phyloP scores from a whole-genome alignment of 805 yeast species.

The Barnettozyma sucrosica region DNA sequence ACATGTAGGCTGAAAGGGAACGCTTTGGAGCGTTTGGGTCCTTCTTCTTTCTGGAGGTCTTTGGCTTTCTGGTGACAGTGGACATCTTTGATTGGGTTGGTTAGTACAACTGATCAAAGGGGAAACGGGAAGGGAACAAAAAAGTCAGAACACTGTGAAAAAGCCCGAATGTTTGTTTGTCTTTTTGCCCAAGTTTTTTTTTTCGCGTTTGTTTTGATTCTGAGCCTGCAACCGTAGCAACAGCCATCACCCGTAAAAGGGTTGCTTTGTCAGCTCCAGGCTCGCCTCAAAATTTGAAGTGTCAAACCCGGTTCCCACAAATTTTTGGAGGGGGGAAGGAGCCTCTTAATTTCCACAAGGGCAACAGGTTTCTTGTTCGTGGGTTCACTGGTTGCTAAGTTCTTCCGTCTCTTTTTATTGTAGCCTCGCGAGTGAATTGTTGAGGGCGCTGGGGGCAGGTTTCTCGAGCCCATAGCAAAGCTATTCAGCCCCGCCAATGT shows the following conservation, averaged over 20 bases:
- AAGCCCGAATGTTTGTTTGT: not conserved
- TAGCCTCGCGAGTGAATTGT: not conserved
- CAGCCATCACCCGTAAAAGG: not conserved
- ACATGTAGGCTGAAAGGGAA: constrained; percentile 97
- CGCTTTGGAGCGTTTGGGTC: constrained; percentile 99
- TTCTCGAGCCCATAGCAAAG: too few relatives aligned
- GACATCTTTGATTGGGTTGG: constrained; percentile 26
- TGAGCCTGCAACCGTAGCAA: not conserved
- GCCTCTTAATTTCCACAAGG: not conserved
- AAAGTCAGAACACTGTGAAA: not conserved
- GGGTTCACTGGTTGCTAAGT: not conserved
- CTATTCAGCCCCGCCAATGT: not conserved
- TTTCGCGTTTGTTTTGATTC: not conserved
- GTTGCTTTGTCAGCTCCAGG: not conserved
- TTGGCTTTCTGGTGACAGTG: constrained; percentile 33
- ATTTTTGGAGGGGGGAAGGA: not conserved
- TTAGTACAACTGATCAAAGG: not conserved
- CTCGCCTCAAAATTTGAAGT: not conserved
- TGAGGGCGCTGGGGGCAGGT: too few relatives aligned
- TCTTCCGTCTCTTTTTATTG: not conserved
- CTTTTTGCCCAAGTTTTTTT: too few relatives aligned
- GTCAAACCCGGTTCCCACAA: not conserved
- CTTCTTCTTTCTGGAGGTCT: constrained; percentile 42
- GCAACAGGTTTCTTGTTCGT: not conserved
- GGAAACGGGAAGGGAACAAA: not conserved